Base-by-base conservation (phyloP, 371 early-diverging fungal species). In the Actinomortierella ambigua region DNA sequence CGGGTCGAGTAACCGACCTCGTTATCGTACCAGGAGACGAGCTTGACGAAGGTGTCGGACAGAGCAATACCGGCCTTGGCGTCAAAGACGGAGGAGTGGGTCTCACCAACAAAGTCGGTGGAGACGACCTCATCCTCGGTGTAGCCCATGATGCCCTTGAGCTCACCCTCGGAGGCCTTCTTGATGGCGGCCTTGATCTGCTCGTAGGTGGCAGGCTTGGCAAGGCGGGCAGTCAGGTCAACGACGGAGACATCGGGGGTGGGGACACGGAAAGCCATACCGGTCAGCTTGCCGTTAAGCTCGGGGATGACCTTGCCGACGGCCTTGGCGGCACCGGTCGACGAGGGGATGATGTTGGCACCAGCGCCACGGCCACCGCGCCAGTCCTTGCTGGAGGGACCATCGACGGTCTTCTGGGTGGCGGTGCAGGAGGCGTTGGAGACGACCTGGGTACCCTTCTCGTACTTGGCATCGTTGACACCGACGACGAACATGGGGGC, bases 291-390 rank as follows among this genome's bases (percentile, higher is more conserved):
- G 70, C 96, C 96, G 81, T 95, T 93, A 55, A 99, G 86, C 53
- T 81, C 82, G 56, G 99, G 99, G 69, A 99, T 94, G 63, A 99
- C 98, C 87, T 98, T 95, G 56, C 96, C 97, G 76, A 99, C 98
- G 55, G 99, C 99, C 86, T 95, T 97, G 80, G 99, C 98, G 68
- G 99, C 99, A 75, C 99, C 99, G 59, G 99, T 99, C 64, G 95
- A 90, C 61, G 99, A 94, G 27, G 99, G 99, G 84, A 99, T 99
- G 80, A 99, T 99, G 91, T 99, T 99, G 61, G 82, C 80, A 76
- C 92, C 85, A 34, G 98, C 97, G 71, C 98, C 95, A 87, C 99
- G 95, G 59, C 99, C 97, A 58, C 91, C 86, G 60, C 98, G 88
- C 95, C 96, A 96, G 88, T 97, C 97, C 84, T 97, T 98, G 68